Base-by-base conservation (phyloP, 768 basidiomycete genomes). In the Clavaria fumosa region DNA sequence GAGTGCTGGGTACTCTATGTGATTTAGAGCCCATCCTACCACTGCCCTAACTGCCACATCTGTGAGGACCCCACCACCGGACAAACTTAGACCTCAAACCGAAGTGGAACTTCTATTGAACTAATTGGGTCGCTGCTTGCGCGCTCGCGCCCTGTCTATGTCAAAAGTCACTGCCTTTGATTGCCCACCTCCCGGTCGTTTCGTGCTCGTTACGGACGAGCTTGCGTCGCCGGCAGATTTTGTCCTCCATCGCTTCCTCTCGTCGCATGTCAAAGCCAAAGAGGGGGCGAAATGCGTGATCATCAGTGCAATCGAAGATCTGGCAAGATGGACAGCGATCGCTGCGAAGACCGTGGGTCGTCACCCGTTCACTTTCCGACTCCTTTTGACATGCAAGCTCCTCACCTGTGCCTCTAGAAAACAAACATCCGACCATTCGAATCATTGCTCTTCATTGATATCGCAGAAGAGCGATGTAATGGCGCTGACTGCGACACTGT, bases 181-280 rank as follows among this genome's bases (percentile, higher is more conserved):
- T 14, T 60, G 79, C 10, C 53, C 59, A 5, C 60, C 69, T 10
- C 60, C 69, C 23, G 61, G 62, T 20, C 64, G 73, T 6, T 47
- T 75, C 11, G 47, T 80, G 7, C 57, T 85, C 0, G 61, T 86
- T 4, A 78, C 80, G 4, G 83, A 86, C 47, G 67, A 80, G 35
- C 60, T 85, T 0, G 58, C 64, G 0, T 69, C 83, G 0, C 75
- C 83, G 2, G 78, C 73, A 7, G 79, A 83, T 42, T 86, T 85
- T 46, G 46, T 84, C 7, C 60, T 86, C 1, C 73, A 81, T 43
- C 62, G 62, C 7, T 55, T 61, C 31, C 45, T 85, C 3, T 51
- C 60, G 15, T 46, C 61, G 2, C 68, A 75, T 40, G 54, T 79
- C 28, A 82, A 78, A 51, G 50, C 64, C 24, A 41, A 47, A 4